Conservation (phyloP, 2,329 filamentous ascomycete genomes). For the Paracoccidioides brasiliensis region DNA sequence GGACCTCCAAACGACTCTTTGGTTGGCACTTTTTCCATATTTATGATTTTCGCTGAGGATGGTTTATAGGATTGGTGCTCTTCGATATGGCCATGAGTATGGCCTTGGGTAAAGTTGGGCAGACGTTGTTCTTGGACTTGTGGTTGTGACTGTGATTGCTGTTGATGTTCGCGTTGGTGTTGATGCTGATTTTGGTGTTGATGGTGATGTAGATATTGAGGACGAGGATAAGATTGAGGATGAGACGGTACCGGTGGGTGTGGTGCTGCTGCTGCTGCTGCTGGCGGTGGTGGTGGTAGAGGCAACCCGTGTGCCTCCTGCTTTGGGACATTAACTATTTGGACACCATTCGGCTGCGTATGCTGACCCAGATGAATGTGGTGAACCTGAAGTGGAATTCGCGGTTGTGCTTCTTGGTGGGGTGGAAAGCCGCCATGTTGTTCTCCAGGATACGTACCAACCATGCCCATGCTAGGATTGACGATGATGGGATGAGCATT, state of each 20-base stretch:
- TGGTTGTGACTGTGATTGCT: neutral
- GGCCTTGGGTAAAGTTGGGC: neutral
- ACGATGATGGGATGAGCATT: neutral
- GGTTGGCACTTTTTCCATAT: constrained; percentile 4
- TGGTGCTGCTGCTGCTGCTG: no score
- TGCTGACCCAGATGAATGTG: neutral
- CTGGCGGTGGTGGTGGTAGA: neutral
- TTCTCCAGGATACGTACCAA: neutral
- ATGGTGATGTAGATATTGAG: neutral
- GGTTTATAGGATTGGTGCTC: neutral
- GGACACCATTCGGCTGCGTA: neutral
- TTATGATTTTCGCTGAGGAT: constrained; percentile 7
- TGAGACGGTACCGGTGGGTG: no score
- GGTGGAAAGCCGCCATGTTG: neutral
- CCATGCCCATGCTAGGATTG: neutral
- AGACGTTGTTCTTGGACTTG: neutral
- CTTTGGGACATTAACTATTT: neutral
- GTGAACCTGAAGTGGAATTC: neutral
- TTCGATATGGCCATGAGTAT: neutral
- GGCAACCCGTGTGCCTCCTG: no score
- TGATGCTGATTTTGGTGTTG: neutral
- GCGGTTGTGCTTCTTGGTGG: neutral
- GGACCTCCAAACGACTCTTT: constrained; percentile 8
- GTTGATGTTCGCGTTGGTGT: neutral
- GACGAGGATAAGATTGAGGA: no score